Percentiles rank a stretch among this genome's conserved stretches.
phyloP scores from a whole-genome alignment of 768 basidiomycete species.

The Neoboletus magnificus region DNA sequence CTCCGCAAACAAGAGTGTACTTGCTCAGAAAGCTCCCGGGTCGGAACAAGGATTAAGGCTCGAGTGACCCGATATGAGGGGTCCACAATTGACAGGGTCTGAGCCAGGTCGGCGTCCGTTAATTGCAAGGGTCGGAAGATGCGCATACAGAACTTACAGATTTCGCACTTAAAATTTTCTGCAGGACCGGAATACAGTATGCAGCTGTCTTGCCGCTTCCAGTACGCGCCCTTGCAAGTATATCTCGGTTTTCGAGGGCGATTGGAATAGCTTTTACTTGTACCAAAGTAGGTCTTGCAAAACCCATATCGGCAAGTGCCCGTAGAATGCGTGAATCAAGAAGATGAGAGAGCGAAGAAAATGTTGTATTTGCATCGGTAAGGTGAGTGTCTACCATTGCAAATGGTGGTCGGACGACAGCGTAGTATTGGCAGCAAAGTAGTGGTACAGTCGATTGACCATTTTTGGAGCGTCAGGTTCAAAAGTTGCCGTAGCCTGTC shows the following conservation, averaged over 20 bases:
- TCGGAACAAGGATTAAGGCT: conserved; percentile 81
- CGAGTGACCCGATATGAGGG: conserved; percentile 57
- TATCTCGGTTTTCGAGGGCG: conserved; percentile 84
- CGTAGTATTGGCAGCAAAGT: too few species aligned
- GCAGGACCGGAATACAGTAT: conserved; percentile 87
- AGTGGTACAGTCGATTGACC: not conserved
- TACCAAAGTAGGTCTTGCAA: conserved; percentile 87
- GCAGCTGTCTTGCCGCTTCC: conserved; percentile 98
- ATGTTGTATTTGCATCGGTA: conserved; percentile 48
- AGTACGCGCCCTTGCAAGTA: conserved; percentile 90
- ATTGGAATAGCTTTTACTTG: conserved; percentile 91
- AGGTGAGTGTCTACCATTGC: conserved; percentile 45
- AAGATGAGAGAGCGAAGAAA: conserved; percentile 66
- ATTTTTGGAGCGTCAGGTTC: not conserved
- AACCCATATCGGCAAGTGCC: conserved; percentile 86
- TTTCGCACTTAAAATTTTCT: conserved; percentile 83
- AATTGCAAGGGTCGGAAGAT: not conserved
- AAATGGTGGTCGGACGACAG: not conserved
- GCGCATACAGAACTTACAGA: conserved; percentile 47
- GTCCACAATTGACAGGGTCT: conserved; percentile 40
- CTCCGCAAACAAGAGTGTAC: conserved; percentile 65
- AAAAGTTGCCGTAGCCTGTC: not conserved
- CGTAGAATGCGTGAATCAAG: conserved; percentile 84
- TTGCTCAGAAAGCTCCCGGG: conserved; percentile 90
- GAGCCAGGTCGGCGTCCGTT: not conserved